These are phyloP conservation scores for Aspergillus ibericus DNA, from an alignment of 2,329 filamentous ascomycete genomes.

Conservation along the genomic window DNA sequence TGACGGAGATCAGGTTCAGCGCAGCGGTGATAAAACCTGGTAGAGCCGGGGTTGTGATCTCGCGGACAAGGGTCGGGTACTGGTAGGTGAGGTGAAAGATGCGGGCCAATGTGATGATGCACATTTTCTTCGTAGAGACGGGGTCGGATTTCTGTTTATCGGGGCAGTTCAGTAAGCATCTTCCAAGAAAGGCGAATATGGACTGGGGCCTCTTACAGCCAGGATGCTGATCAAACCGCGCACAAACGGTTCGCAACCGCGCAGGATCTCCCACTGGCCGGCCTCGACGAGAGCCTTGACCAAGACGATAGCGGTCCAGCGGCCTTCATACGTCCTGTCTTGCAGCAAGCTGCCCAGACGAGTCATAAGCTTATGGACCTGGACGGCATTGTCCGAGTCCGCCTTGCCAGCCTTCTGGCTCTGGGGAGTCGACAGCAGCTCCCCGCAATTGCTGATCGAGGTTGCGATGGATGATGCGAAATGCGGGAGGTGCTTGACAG, in stretches of 20 bases:
- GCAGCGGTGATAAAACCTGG: slow-evolving; percentile 72
- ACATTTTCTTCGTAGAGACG: slow-evolving; percentile 70
- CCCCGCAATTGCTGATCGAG: slow-evolving; percentile 55
- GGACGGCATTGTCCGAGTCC: slow-evolving; percentile 64
- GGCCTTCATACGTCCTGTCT: slow-evolving; percentile 70
- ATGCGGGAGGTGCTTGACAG: slow-evolving; percentile 70
- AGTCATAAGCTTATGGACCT: slow-evolving; percentile 79
- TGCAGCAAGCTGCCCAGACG: slow-evolving; percentile 75
- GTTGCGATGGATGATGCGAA: slow-evolving; percentile 68
- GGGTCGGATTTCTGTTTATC: slow-evolving; percentile 70
- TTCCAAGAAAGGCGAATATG: background rate
- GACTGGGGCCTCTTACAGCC: slow-evolving; percentile 52
- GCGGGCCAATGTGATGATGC: slow-evolving; percentile 73
- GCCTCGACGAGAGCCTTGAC: slow-evolving; percentile 80
- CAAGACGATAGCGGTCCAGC: slow-evolving; percentile 75
- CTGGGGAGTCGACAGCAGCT: slow-evolving; percentile 63
- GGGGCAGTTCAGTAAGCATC: slow-evolving; percentile 14
- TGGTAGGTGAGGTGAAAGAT: slow-evolving; percentile 82
- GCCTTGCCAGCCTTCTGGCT: slow-evolving; percentile 60
- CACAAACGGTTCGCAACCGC: slow-evolving; percentile 73
- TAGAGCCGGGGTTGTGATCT: slow-evolving; percentile 82
- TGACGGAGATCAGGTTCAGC: slow-evolving; percentile 63
- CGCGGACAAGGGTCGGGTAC: slow-evolving; percentile 78
- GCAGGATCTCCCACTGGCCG: slow-evolving; percentile 79
- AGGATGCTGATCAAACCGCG: slow-evolving; percentile 72